Evolutionary conservation across 1,139 yeast genomes (phyloP), one percentile per base, ranked within the genome.

Genomic region (Scheffersomyces illinoinensis): DNA sequence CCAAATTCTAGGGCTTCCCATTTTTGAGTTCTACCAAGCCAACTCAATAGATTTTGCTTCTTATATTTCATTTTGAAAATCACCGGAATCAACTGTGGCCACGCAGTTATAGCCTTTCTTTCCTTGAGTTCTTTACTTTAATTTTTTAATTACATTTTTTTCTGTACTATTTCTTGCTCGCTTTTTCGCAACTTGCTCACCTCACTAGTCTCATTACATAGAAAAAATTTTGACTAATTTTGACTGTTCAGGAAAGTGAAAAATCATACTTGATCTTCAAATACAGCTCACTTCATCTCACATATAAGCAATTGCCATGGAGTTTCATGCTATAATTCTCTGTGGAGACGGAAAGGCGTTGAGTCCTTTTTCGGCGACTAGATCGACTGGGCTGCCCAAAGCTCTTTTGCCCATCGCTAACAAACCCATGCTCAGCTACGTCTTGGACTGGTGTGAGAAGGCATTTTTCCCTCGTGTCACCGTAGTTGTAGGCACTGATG

Each of bases 391-490:
- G 8, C 71, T 84, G 12, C 86, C 96, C 5, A 95, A 95, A 76
- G 96, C 98, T 0, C 77, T 93, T 58, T 75, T 96, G 56, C 98
- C 99, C 2, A 82, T 96, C 52, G 98, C 96, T 18, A 93, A 93
- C 72, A 83, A 84, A 67, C 97, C 98, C n/a, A 88, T 95, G 91
- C 78, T 96, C 54, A 89, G 89, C 65, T 90, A 92, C 69, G 96
- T 91, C 3, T 79, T 96, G 53, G 93, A 90, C 65, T 96, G 98
- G 98, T 93, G 98, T 79, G 92, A 89, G 68, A 82, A 83, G 69
- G 98, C 97, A 1, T 89, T 89, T 61, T 90, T 91, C 71, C 84
- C 85, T 50, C 85, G 83, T 58, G 81, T 81, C 39, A 74, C 83
- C 3, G 69, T 81, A 18, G 75, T 81, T 2, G 72, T 77, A 26